Evolutionary conservation across 495 filamentous ascomycete genomes (phyloP).

Genomic region (Articulospora tetracladia): DNA sequence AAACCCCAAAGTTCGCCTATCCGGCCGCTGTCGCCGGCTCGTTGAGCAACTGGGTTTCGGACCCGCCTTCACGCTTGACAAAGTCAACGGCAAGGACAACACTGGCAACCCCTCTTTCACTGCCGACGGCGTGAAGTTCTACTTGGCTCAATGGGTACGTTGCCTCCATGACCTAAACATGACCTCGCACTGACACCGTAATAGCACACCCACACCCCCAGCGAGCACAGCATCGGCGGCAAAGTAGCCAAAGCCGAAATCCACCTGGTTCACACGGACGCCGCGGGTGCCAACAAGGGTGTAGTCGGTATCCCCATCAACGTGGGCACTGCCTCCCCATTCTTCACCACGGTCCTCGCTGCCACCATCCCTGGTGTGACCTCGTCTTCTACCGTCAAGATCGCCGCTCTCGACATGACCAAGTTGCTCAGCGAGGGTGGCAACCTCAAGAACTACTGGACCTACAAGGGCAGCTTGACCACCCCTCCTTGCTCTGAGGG

Average conservation of each 20-base stretch:
- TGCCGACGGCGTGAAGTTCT: background rate
- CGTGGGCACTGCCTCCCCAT: background rate
- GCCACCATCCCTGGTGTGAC: background rate
- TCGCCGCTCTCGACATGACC: background rate
- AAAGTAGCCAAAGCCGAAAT: background rate
- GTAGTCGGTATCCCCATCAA: background rate
- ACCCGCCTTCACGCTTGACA: background rate
- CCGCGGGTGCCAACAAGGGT: background rate
- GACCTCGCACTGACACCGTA: background rate
- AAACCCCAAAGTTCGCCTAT: background rate
- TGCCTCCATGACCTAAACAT: background rate
- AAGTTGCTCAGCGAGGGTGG: background rate
- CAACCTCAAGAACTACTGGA: background rate
- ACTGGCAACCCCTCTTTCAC: background rate
- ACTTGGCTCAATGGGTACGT: background rate
- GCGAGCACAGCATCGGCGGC: background rate
- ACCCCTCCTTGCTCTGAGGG: background rate
- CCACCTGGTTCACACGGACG: background rate
- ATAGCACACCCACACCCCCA: background rate
- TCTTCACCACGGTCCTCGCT: background rate
- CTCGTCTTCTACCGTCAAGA: background rate
- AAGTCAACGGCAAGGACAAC: background rate
- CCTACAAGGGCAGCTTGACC: constrained; percentile 1
- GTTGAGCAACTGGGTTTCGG: background rate
- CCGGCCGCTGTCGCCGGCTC: background rate